Conservation (phyloP, 305 asterid genomes). For the Fraxinus velutina region DNA sequence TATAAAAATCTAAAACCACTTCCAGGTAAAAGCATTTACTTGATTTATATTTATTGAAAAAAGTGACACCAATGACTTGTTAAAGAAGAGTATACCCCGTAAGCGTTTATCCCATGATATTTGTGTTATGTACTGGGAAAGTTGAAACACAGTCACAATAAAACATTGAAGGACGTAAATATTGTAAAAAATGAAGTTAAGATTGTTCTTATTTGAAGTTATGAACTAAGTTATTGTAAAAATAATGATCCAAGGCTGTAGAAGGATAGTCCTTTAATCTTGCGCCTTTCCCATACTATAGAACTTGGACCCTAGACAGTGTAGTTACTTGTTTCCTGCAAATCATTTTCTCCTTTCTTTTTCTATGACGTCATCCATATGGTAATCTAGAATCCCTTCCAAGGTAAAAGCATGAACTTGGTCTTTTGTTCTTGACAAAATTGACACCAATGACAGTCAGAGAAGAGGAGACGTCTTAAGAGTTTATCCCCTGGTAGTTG, state of each 20-base stretch:
- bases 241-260: not conserved
- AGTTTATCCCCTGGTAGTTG: not conserved
- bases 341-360: not conserved
- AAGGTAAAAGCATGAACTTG: not conserved
- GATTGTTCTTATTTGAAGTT: not conserved
- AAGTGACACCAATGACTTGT: not conserved
- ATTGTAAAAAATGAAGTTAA: not conserved
- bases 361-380: not conserved
- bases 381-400: not conserved
- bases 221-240: not conserved
- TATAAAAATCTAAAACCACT: not conserved
- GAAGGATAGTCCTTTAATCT: not conserved
- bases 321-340: not conserved
- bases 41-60: not conserved
- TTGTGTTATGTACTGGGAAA: not conserved
- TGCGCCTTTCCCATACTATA: not conserved
- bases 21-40: not conserved
- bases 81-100: not conserved
- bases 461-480: not conserved
- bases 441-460: not conserved
- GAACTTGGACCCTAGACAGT: not conserved
- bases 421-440: not conserved
- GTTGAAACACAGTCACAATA: not conserved
- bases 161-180: not conserved
- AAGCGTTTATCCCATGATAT: not conserved